Evolutionary conservation across 75 land plant species (phyloP).

Genomic region (Sequoia sempervirens): DNA sequence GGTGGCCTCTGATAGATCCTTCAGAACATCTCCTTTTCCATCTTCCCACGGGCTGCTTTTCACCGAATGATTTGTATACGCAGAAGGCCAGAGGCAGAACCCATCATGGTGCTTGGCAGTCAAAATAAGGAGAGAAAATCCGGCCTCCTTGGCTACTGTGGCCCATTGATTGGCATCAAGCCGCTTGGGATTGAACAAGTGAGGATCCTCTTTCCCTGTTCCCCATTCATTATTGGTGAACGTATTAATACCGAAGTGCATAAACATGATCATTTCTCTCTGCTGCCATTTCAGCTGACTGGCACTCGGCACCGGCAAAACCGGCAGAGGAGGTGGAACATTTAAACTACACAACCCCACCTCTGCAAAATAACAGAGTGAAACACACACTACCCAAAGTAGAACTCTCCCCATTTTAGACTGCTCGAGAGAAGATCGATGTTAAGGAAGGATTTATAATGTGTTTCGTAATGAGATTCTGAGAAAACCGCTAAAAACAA

Average conservation of each 20-base stretch:
- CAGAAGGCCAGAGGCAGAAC: conserved; percentile 95
- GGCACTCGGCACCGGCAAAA: conserved; percentile 62
- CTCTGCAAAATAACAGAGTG: neutral
- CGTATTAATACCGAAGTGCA: conserved; percentile 95
- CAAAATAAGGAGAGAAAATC: conserved; percentile 66
- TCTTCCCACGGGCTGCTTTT: conserved; percentile 53
- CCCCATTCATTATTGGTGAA: conserved; percentile 91
- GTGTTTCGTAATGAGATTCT: too few relatives aligned
- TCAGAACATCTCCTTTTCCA: conserved; percentile 80
- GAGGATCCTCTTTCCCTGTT: conserved; percentile 67
- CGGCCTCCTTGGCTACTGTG: conserved; percentile 48
- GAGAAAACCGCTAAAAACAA: too few relatives aligned
- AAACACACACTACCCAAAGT: neutral
- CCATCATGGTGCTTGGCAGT: conserved; percentile 97
- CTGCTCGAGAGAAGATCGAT: neutral
- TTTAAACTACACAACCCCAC: neutral
- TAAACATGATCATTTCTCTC: conserved; percentile 73
- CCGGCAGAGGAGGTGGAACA: conserved; percentile 67
- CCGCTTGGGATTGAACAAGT: conserved; percentile 56
- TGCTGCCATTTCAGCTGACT: conserved; percentile 83
- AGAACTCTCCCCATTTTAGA: neutral
- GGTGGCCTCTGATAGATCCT: conserved; percentile 60
- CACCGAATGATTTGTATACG: conserved; percentile 78
- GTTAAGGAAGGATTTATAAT: neutral
- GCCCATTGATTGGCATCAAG: conserved; percentile 81